phyloP scores from a whole-genome alignment of 345 rosid species.

The Dimocarpus longan region DNA sequence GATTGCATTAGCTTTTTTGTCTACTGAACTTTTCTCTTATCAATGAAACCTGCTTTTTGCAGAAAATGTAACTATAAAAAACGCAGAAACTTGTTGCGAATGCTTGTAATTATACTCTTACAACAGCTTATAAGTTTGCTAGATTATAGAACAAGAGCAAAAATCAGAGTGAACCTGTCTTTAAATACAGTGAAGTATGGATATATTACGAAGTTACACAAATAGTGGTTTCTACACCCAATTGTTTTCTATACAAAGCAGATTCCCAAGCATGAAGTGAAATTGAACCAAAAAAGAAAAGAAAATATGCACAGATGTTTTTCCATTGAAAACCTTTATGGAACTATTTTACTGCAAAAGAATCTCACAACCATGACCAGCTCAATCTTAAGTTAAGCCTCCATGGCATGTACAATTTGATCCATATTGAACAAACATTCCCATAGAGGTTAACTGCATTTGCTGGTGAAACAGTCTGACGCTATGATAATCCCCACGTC shows the following conservation, averaged over 20 bases:
- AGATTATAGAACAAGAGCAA: neutral
- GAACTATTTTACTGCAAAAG: neutral
- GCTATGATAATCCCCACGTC: constrained; percentile 8
- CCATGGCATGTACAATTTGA: constrained; percentile 3
- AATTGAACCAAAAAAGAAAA: neutral
- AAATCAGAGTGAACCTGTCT: neutral
- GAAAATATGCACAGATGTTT: neutral
- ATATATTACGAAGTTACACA: constrained; percentile 1
- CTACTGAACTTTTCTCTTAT: no score
- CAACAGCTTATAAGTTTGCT: neutral
- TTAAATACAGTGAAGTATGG: neutral
- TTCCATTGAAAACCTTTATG: neutral
- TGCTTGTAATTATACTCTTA: neutral
- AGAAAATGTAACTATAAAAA: neutral
- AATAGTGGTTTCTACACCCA: constrained; percentile 1
- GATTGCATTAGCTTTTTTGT: no score
- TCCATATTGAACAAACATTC: neutral
- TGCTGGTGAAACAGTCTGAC: constrained; percentile 4
- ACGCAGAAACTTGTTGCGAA: neutral
- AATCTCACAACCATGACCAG: neutral
- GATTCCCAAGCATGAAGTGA: constrained; percentile 9
- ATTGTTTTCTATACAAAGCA: constrained; percentile 19
- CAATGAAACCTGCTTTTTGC: neutral
- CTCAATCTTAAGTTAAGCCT: neutral
- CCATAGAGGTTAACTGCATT: neutral